These are phyloP conservation scores for Saccharomycopsis fibuligera DNA, from an alignment of 805 yeast species.

Conservation along the genomic window DNA sequence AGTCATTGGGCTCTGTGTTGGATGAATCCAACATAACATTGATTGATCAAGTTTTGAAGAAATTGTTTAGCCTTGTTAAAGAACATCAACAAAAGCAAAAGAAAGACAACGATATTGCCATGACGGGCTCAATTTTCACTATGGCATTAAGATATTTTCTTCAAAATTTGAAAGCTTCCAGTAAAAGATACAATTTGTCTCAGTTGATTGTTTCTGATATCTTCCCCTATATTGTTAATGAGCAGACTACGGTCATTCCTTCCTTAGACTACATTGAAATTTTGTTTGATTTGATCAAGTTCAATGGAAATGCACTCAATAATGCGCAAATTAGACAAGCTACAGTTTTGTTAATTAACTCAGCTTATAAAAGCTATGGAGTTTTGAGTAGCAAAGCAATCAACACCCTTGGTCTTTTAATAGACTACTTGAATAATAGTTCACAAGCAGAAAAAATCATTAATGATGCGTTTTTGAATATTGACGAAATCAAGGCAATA, in stretches of 20 bases:
- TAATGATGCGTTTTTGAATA: conserved; percentile 2
- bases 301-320: conserved; percentile 5
- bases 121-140: conserved; percentile 14
- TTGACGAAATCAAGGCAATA: neutral
- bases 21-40: neutral
- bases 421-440: neutral
- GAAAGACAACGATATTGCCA: conserved; percentile 1
- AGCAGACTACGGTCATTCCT: neutral
- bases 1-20: conserved; percentile 4
- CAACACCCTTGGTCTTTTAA: conserved; percentile 9
- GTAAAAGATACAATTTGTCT: neutral
- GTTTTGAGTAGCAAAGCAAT: conserved; percentile 14
- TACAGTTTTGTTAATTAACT: conserved; percentile 3
- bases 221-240: conserved; percentile 7
- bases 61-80: conserved; percentile 1
- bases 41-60: neutral
- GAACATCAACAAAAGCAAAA: neutral
- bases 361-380: conserved; percentile 16
- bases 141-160: conserved; percentile 19
- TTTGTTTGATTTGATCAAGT: conserved; percentile 15
- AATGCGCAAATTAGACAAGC: conserved; percentile 1
- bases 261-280: conserved; percentile 18
- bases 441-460: conserved; percentile 3
- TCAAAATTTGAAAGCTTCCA: conserved; percentile 8
- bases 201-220: neutral